phyloP scores from a whole-genome alignment of 169 alveolate genomes.

The Babesia caballi region DNA sequence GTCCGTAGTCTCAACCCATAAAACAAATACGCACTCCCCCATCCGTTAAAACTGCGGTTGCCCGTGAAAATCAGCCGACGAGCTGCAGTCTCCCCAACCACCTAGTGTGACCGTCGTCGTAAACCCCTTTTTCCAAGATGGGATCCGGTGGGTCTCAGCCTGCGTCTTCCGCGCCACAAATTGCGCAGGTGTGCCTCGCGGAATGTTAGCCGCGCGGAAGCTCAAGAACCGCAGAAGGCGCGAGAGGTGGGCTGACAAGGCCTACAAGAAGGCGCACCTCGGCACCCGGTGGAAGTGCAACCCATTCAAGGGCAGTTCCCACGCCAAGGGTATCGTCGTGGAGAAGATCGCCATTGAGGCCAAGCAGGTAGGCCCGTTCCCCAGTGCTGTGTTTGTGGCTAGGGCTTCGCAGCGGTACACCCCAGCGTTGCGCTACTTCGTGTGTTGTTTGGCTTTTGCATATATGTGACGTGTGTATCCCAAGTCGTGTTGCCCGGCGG shows the following conservation, averaged over 20 bases:
- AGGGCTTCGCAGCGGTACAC: not conserved
- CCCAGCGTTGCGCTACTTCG: not conserved
- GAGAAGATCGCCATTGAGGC: conserved; percentile 99
- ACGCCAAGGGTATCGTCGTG: conserved; percentile 99
- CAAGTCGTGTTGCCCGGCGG: conserved; percentile 65
- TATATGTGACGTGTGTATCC: not conserved
- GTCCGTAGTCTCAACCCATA: no score
- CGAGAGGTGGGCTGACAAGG: conserved; percentile 98
- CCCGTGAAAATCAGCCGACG: not conserved
- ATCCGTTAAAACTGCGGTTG: not conserved
- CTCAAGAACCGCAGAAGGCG: conserved; percentile 93
- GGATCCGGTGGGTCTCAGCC: conserved; percentile 30
- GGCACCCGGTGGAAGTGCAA: conserved; percentile 95
- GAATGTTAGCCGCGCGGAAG: conserved; percentile 97
- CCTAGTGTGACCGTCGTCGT: not conserved
- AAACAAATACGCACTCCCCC: no score
- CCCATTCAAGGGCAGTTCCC: conserved; percentile 98
- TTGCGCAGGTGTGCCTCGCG: conserved; percentile 93
- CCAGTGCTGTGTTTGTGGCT: no score
- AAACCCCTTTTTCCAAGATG: conserved; percentile 1
- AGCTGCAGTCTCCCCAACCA: not conserved
- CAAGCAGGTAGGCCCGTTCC: conserved; percentile 96
- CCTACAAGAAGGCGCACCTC: conserved; percentile 93
- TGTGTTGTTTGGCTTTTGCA: not conserved
- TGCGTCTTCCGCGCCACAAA: not conserved